Conservation (phyloP, 805 yeast genomes). For the Ogataea ramenticola region DNA sequence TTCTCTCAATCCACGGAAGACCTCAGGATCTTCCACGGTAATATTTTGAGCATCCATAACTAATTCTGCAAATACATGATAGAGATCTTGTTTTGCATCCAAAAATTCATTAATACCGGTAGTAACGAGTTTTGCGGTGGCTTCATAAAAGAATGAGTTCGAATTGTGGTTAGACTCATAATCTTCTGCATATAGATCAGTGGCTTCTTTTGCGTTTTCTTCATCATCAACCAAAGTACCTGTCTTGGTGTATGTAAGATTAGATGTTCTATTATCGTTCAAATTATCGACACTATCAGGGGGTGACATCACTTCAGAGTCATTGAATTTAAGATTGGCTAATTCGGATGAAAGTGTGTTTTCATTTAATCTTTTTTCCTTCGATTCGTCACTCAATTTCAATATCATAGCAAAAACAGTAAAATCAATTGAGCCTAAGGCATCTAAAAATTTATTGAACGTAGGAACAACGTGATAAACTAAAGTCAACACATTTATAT, state of each 20-base stretch:
- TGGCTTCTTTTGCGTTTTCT: conserved; percentile 6
- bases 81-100: conserved; percentile 65
- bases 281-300: neutral
- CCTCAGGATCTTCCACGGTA: conserved; percentile 69
- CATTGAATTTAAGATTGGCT: too few relatives aligned
- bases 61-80: conserved; percentile 49
- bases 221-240: conserved; percentile 20
- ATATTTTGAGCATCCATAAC: conserved; percentile 64
- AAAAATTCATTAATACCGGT: conserved; percentile 63
- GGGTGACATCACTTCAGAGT: too few relatives aligned
- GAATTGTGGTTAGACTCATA: neutral
- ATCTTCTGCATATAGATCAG: conserved; percentile 2
- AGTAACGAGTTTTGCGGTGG: conserved; percentile 25
- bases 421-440: conserved; percentile 56
- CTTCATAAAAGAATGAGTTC: conserved; percentile 21
- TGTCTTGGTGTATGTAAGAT: neutral
- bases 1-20: conserved; percentile 55
- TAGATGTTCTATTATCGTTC: neutral
- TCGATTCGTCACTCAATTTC: conserved; percentile 15
- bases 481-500: conserved; percentile 44
- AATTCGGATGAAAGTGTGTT: conserved; percentile 3
- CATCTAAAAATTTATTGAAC: conserved; percentile 42
- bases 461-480: conserved; percentile 46
- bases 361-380: conserved; percentile 7
- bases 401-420: conserved; percentile 36